Evolutionary conservation across 176 grass and related monocot species (phyloP).

Genomic region (Avena sativa): DNA sequence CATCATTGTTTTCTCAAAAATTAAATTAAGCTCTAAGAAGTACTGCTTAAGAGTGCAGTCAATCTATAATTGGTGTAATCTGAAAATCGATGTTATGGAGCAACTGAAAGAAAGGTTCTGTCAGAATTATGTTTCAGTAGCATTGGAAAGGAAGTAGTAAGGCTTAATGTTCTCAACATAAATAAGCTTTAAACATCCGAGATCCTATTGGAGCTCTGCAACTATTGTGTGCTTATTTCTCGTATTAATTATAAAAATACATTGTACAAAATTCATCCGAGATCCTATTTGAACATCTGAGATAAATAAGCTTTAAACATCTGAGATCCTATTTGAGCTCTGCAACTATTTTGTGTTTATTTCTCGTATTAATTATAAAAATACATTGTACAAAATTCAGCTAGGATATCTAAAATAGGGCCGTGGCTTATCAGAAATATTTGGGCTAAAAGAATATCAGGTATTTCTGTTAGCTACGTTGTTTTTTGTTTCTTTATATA

Average conservation of each 20-base stretch:
- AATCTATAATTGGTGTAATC: background rate
- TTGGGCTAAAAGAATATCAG: background rate
- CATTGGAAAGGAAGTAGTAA: background rate
- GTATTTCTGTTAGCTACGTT: background rate
- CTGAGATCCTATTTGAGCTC: background rate
- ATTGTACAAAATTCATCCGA: background rate
- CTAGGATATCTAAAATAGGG: background rate
- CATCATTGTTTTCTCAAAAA: background rate
- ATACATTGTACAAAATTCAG: background rate
- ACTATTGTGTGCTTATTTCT: background rate
- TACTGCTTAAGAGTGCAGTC: background rate
- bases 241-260: background rate
- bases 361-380: background rate
- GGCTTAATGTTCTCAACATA: background rate
- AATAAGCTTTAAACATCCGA: background rate
- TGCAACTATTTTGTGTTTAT: background rate
- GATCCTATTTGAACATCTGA: background rate
- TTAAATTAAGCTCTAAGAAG: background rate
- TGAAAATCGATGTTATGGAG: background rate
- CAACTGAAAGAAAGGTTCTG: background rate
- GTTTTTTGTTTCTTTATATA: background rate
- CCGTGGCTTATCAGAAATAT: background rate
- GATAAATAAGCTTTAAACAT: background rate
- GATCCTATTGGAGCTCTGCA: slow-evolving; percentile 1
- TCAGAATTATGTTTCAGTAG: background rate